Evolutionary conservation across 139 green algal species (phyloP).

Genomic region (Chlorella sorokiniana): DNA sequence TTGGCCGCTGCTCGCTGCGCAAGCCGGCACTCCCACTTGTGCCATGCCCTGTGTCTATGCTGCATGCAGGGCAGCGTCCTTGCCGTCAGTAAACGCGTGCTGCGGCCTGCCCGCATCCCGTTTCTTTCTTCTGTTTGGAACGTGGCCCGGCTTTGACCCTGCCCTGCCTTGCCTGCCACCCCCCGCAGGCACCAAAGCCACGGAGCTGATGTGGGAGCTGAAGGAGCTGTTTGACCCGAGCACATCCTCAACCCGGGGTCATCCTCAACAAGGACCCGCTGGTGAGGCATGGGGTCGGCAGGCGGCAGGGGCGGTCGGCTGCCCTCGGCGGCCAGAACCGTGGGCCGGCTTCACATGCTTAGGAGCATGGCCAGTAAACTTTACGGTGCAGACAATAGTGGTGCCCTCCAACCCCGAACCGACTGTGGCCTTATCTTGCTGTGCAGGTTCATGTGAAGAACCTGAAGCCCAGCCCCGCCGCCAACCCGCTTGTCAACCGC

Average conservation of each 20-base stretch:
- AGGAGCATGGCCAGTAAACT: too few species aligned
- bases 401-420: not conserved
- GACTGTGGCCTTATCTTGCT: not conserved
- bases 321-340: not conserved
- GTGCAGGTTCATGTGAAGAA: slow-evolving; percentile 19
- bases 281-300: not conserved
- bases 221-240: slow-evolving; percentile 95
- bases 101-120: too few species aligned
- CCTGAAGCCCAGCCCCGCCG: slow-evolving; percentile 83
- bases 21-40: not conserved
- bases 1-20: not conserved
- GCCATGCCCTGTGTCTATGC: not conserved
- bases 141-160: too few species aligned
- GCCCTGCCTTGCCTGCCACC: not conserved
- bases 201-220: slow-evolving; percentile 97
- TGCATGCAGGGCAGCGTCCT: not conserved
- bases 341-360: too few species aligned
- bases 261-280: slow-evolving; percentile 36
- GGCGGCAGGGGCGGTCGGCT: not conserved
- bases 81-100: too few species aligned
- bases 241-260: slow-evolving; percentile 89
- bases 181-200: slow-evolving; percentile 78
- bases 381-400: too few species aligned
- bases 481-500: slow-evolving; percentile 78
- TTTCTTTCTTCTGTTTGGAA: too few species aligned